Evolutionary conservation across 805 yeast genomes (phyloP), one percentile per base, ranked within the genome.

Genomic region (Phaffomyces opuntiae): DNA sequence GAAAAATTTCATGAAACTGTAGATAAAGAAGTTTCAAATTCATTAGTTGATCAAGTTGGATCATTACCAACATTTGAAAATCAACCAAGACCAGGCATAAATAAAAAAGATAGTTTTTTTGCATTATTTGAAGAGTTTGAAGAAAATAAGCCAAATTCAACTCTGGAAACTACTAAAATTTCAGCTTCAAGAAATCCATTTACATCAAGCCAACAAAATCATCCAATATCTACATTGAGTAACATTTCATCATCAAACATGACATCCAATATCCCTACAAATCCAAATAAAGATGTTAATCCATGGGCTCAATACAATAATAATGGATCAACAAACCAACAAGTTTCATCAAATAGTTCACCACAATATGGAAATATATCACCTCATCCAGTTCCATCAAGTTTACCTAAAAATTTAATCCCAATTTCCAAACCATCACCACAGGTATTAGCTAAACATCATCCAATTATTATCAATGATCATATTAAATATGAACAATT

Each of bases 51-150:
- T 21, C 12, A 7, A 26, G 43, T 40, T 17, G 36, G 14, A 2
- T 21, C 49, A 7, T 37, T 32, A 17, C 36, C 44, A 9, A 16
- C 17, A 1, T 32, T 38, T 14, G 19, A 33, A 16, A 33, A 16
- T 33, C 19, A 16, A 16, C 26, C 37, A n/a, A 44, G 44, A 31
- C 43, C 43, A 5, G 7, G 29, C 4, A 21, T 44, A n/a, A 37
- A 27, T 14, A 47, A 39, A 32, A 49, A 48, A 42, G 40, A 35
- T 26, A 51, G 58, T 27, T 55, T 55, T 35, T 54, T 55, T n/a
- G 46, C 49, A 11, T 36, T 57, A 36, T 52, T 53, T 38, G 51
- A 47, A 32, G 31, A 26, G 17, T 38, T 38, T 27, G 46, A 43
- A 19, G 45, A 43, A 11, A 34, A 17, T 33, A n/a, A n/a, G 19